Base-by-base conservation (phyloP, 192 early-diverging fungal genomes). In the Coemansia sp. region DNA sequence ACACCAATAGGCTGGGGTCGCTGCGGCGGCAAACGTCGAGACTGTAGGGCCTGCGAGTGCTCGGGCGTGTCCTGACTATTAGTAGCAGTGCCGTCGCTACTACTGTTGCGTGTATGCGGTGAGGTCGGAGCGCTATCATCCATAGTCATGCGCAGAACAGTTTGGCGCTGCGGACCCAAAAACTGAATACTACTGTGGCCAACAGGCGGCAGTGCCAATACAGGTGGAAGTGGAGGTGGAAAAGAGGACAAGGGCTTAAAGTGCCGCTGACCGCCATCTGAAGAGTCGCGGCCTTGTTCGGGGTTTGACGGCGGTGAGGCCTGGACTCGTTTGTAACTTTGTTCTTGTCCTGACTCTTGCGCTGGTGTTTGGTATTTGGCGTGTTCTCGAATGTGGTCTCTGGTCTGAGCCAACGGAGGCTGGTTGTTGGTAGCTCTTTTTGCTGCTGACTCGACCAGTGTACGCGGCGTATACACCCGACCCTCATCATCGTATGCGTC, bases 71-170 rank as follows among this genome's bases (percentile, higher is more conserved):
- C 61, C 36, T 63, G 61, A 66, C 52, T 69, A 15, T 55, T 71
- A 4, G 71, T 64, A 5, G 68, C 71, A 0, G 74, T 71, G 33
- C 52, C 71, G 33, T 70, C 60, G 64, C 59, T 70, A 47, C 47
- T 63, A 41, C 57, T 55, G 55, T 63, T 72, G 16, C 49, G 61
- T 10, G 68, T 41, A 5, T 71, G 66, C 2, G 70, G 33, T 34
- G 72, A 73, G 8, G 63, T 38, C 20, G 75, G 68, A 5, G 73
- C 63, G 46, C 66, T 49, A 36, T 73, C 76, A 51, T 83, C 74
- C 73, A 78, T 71, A 12, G 80, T 75, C 80, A 83, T 83, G 59
- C 80, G 80, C 63, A 83, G 31, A 6, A 83, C 41, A 0, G 72
- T 64, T n/a, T 72, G 65, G 22, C 80, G 71, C 46, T 70, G 66